Conservation (phyloP, 805 yeast genomes). For the Ogataea methanolica region DNA sequence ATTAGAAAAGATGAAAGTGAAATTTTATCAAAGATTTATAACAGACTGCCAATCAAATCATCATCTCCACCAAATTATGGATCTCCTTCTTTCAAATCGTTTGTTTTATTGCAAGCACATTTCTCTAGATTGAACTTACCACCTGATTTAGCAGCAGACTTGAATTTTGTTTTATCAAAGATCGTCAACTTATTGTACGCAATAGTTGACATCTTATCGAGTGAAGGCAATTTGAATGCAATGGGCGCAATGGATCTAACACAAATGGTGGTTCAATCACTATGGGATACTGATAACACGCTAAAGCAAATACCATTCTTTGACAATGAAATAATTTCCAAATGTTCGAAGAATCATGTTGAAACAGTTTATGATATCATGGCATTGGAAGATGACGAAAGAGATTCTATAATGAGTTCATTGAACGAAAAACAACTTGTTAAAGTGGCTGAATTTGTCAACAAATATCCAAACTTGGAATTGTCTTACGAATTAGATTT, state of each 20-base stretch:
- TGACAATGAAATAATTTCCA: slow-evolving; percentile 39
- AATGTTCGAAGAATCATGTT: slow-evolving; percentile 53
- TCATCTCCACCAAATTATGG: slow-evolving; percentile 28
- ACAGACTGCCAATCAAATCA: slow-evolving; percentile 59
- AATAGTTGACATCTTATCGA: slow-evolving; percentile 68
- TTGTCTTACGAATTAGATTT: slow-evolving; percentile 47
- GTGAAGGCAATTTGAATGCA: slow-evolving; percentile 77
- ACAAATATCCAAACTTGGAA: slow-evolving; percentile 85
- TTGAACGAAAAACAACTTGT: slow-evolving; percentile 43
- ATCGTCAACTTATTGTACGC: slow-evolving; percentile 56
- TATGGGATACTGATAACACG: slow-evolving; percentile 78
- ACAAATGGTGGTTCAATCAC: slow-evolving; percentile 84
- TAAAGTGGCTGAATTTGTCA: slow-evolving; percentile 81
- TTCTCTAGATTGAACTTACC: slow-evolving; percentile 63
- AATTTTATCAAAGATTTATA: slow-evolving; percentile 45
- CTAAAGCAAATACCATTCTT: slow-evolving; percentile 79
- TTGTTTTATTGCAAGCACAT: slow-evolving; percentile 76
- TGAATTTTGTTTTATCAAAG: slow-evolving; percentile 44
- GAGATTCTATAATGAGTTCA: slow-evolving; percentile 58
- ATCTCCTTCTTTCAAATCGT: slow-evolving; percentile 64
- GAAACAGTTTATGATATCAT: slow-evolving; percentile 76
- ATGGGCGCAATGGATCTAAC: slow-evolving; percentile 79
- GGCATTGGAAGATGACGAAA: slow-evolving; percentile 60
- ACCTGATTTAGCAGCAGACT: slow-evolving; percentile 56
- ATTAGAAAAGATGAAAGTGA: slow-evolving; percentile 57